phyloP scores from a whole-genome alignment of 225 moss, liverwort and hornwort genomes.

The Neckera pumila region DNA sequence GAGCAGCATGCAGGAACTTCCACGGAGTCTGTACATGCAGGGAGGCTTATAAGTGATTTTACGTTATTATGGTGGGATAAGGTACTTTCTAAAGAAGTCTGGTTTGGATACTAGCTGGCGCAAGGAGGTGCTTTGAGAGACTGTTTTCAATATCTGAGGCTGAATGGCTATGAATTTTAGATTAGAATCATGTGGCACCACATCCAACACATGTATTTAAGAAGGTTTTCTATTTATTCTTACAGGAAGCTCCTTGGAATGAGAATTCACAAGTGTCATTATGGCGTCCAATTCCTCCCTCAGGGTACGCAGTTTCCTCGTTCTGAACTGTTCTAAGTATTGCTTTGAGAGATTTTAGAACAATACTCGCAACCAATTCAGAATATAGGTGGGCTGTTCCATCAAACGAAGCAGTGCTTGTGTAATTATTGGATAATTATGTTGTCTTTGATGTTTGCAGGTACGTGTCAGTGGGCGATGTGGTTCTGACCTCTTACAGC shows the following conservation, averaged over 20 bases:
- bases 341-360: not conserved
- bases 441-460: constrained; percentile 17
- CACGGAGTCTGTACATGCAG: constrained; percentile 49
- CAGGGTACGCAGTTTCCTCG: constrained; percentile 38
- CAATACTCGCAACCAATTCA: not conserved
- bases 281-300: constrained; percentile 78
- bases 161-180: not conserved
- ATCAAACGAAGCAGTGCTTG: not conserved
- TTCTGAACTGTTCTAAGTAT: not conserved
- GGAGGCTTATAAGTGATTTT: constrained; percentile 67
- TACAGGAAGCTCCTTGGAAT: constrained; percentile 82
- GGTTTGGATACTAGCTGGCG: not conserved
- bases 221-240: not conserved
- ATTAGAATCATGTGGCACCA: not conserved
- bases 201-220: not conserved
- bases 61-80: constrained; percentile 93
- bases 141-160: not conserved
- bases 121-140: not conserved
- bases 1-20: constrained; percentile 6
- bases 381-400: not conserved
- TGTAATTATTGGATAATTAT: not conserved
- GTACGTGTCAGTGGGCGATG: constrained; percentile 80
- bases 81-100: constrained; percentile 16
- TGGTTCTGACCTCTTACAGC: constrained; percentile 72
- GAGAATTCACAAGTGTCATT: constrained; percentile 72